Base-by-base conservation (phyloP, 1,284 basidiomycete species). In the Puccinia novopanici region DNA sequence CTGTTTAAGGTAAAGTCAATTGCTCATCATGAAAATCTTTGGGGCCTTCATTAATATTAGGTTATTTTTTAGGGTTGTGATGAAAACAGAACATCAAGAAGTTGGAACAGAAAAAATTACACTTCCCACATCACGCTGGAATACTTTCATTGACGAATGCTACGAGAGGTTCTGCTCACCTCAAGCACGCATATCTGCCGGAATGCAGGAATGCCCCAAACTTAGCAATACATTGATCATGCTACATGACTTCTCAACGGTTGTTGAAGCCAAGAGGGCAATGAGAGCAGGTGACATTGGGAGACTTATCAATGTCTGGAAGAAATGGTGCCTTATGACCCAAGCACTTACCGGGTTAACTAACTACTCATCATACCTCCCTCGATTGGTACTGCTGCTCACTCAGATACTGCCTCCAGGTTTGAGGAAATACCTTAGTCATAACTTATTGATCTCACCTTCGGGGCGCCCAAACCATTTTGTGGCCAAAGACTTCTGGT, bases 211-310 rank as follows among this genome's bases (percentile, higher is more conserved):
- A 2, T 40, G 42, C 8, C 50, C 52, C 8, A 74, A 74, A 42
- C 37, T 57, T 15, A 2, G 27, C 74, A 76, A 67, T 55, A 52
- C 52, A 48, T n/a, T 61, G 45, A 13, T 76, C 2, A 42, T 52
- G 34, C 48, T 67, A 52, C 74, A 52, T 9, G 61, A 76, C 24
- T 67, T 76, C 61, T 63, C 45, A 0, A 50, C 61, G 5, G 61
- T 76, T n/a, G 48, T 65, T 67, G 74, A 76, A 24, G 74, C 74
- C 30, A 65, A 76, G 34, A 45, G 61, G 74, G n/a, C n/a, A n/a
- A n/a, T n/a, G n/a, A n/a, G n/a, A n/a, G n/a, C n/a, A n/a, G n/a
- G n/a, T n/a, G n/a, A 75, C 40, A 45, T 75, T 15, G 74, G 74
- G 6, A 37, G 42, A n/a, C 74, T 75, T 3, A 75, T 75, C 19